phyloP scores from a whole-genome alignment of 495 filamentous ascomycete genomes.

The Neohortaea acidophila region DNA sequence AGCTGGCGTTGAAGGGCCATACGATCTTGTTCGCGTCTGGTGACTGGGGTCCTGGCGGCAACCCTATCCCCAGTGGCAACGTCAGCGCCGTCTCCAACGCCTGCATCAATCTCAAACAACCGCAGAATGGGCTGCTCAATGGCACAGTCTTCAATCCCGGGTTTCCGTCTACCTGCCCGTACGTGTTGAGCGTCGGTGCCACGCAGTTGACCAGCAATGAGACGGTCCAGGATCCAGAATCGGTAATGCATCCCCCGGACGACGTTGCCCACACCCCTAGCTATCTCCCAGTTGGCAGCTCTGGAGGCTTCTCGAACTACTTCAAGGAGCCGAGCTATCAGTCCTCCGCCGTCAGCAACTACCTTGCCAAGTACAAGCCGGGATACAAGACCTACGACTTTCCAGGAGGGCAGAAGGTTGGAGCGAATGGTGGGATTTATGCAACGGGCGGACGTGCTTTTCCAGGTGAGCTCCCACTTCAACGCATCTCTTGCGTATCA shows the following conservation, averaged over 20 bases:
- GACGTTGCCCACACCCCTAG: background rate
- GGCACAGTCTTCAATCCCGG: conserved; percentile 47
- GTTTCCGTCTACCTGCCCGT: conserved; percentile 34
- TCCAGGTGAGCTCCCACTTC: no score
- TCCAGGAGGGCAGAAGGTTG: conserved; percentile 35
- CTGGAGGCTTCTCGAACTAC: conserved; percentile 56
- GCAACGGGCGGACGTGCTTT: no score
- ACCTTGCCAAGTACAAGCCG: conserved; percentile 34
- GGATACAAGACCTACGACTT: conserved; percentile 25
- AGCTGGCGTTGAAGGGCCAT: conserved; percentile 33
- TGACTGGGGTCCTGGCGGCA: conserved; percentile 38
- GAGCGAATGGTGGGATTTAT: conserved; percentile 41
- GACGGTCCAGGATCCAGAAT: background rate
- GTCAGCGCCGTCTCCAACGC: no score
- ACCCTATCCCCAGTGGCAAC: no score
- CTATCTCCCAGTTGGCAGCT: conserved; percentile 17
- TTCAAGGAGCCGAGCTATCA: conserved; percentile 48
- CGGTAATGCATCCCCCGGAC: background rate
- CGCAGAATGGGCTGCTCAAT: conserved; percentile 36
- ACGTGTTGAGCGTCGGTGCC: background rate
- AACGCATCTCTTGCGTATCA: no score
- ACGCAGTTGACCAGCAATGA: background rate
- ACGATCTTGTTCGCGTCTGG: conserved; percentile 30
- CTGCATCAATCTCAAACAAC: conserved; percentile 45
- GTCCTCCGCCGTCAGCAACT: conserved; percentile 31